Evolutionary conservation across 2,329 filamentous ascomycete genomes (phyloP), one percentile per base, ranked within the genome.

Genomic region (Trichoderma afroharzianum): DNA sequence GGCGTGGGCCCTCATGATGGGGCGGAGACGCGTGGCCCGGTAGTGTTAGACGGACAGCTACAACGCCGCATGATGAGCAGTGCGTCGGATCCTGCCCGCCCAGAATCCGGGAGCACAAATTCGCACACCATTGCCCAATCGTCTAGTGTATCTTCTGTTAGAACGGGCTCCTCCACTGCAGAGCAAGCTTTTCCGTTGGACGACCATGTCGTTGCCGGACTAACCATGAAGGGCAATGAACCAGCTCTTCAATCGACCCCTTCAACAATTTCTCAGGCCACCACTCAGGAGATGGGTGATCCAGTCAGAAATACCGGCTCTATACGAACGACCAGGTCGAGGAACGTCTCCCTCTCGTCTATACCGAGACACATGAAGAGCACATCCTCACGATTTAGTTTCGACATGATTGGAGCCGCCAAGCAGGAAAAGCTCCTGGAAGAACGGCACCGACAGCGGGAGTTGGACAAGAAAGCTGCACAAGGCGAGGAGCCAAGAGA

Each of bases 321-420:
- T 6, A 72, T 72, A 15, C 75, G 75, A 2, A 80, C 80, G 3
- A 81, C 79, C 1, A 81, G 83, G 81, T 88, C 88, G 1, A 84
- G 86, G 47, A 86, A 88, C 69, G 77, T 84, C 3, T 90, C 87
- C n/a, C 77, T 83, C 2, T 87, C 85, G 7, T 84, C 86, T 1
- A 73, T 91, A 39, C 89, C 89, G 3, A 87, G 82, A 72, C 89
- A 91, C 73, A 91, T 91, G 89, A 91, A 91, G 80, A 94, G 92
- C 78, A 93, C 91, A 12, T 93, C 92, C 0, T 94, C 92, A 0
- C 85, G 93, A 15, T 95, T 95, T 78, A 95, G 92, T 76, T 95
- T 95, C 76, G 92, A 95, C 76, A 93, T 94, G 85, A 88, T 90
- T 18, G 91, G 91, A 6, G 88, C 88, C 6, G 91, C 91, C 15